Evolutionary conservation across 306 rosid genomes (phyloP), one percentile per base, ranked within the genome.

Genomic region (Begonia fuchsioides): DNA sequence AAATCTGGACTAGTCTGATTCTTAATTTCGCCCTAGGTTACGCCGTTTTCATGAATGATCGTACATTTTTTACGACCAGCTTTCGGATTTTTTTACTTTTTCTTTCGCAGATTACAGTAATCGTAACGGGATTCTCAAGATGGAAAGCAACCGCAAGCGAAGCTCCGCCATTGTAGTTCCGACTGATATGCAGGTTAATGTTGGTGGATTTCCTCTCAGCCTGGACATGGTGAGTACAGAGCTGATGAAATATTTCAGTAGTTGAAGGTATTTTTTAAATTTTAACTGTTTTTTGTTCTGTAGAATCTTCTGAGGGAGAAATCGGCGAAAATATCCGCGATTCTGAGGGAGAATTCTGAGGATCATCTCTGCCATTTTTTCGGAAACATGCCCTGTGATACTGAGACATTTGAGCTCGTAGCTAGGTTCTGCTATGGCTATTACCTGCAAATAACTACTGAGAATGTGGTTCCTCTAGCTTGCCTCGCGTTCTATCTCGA

Each of bases 401-500:
- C 55, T 0, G 67, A 69, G 14, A 69, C 69, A 13, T 51, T 79
- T 35, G 75, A 66, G 57, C 68, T 69, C 44, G 71, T 72, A 8
- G 62, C 59, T 12, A 69, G 65, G 51, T 79, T 75, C 69, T 79
- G 73, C 56, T 44, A 59, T 40, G 87, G 87, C 12, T 47, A 6
- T 20, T 63, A 67, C 5, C 13, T 64, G 6, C 45, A 58, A 3
- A 40, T 79, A 19, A 50, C 82, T 9, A 41, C 64, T 10, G 77
- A 75, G 20, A 79, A 79, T 15, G 72, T 55, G 13, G 55, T 79
- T 0, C 72, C 79, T 6, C 61, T 75, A 13, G 52, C 56, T 48
- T 69, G 75, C 35, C 57, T 66, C 7, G 79, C 82, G 45, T 51
- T 51, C 41, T 44, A 66, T 40, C 49, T 69, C 51, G 76, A 57